Evolutionary conservation across 768 basidiomycete species (phyloP).

Genomic region (Podaxis rugospora): DNA sequence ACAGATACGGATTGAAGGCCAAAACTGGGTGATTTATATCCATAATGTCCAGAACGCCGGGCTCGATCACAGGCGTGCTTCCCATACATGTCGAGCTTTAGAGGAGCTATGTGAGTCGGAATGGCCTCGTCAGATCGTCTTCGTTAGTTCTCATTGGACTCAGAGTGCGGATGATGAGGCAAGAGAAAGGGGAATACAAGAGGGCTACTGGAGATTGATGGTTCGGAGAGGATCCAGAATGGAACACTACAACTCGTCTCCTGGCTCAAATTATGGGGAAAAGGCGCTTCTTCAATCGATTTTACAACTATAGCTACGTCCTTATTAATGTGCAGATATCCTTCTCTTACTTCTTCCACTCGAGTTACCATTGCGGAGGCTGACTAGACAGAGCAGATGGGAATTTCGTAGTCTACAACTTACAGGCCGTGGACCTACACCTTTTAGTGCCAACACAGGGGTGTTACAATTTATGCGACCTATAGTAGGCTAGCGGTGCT

Average conservation of each 20-base stretch:
- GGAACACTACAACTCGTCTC: not conserved
- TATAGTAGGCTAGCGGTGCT: too few species aligned
- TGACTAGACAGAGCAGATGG: too few species aligned
- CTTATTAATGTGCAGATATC: too few species aligned
- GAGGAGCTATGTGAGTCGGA: not conserved
- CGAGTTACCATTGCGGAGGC: too few species aligned
- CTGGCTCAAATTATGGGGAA: not conserved
- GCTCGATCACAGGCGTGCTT: not conserved
- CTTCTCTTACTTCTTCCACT: too few species aligned
- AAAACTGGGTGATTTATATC: not conserved
- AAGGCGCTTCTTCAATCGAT: not conserved
- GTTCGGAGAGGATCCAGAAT: not conserved
- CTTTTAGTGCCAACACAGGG: too few species aligned
- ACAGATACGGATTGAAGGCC: not conserved
- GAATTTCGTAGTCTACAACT: too few species aligned
- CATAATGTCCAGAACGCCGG: not conserved
- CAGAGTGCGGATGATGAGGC: not conserved
- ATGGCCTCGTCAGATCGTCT: not conserved
- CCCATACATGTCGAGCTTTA: not conserved
- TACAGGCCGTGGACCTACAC: too few species aligned
- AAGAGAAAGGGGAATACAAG: not conserved
- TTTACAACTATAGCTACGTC: not conserved
- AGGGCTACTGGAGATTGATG: not conserved
- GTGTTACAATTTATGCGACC: too few species aligned
- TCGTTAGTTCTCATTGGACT: not conserved